These are phyloP conservation scores for Phaeosphaeria sp. DNA, from an alignment of 2,329 filamentous ascomycete species.

Conservation along the genomic window DNA sequence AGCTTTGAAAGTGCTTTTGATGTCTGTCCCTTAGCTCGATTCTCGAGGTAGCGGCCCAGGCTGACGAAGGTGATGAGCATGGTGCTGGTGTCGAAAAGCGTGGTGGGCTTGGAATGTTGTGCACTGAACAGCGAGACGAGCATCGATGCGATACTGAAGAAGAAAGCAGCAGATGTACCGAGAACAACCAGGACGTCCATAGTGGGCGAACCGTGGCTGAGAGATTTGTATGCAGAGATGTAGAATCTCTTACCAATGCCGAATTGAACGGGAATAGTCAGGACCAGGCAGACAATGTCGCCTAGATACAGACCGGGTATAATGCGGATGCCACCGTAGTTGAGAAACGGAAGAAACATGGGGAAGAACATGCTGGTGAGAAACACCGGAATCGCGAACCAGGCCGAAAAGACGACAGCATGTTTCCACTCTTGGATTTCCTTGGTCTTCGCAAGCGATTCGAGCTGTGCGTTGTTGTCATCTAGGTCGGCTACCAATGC, in stretches of 20 bases:
- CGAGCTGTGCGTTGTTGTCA: conserved; percentile 95
- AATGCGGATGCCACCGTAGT: conserved; percentile 75
- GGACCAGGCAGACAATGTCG: conserved; percentile 79
- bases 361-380: conserved; percentile 92
- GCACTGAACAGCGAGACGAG: conserved; percentile 75
- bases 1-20: conserved; percentile 90
- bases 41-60: conserved; percentile 89
- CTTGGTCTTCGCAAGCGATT: conserved; percentile 93
- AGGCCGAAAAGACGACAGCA: conserved; percentile 77
- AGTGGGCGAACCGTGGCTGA: conserved; percentile 89
- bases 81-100: conserved; percentile 95
- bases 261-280: conserved; percentile 95
- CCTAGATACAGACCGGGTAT: conserved; percentile 83
- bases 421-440: conserved; percentile 93
- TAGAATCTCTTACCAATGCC: conserved; percentile 96
- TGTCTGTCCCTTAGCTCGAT: conserved; percentile 93
- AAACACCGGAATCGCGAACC: conserved; percentile 89
- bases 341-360: conserved; percentile 77
- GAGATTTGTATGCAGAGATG: conserved; percentile 86
- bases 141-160: conserved; percentile 92
- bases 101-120: conserved; percentile 81
- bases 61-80: conserved; percentile 98
- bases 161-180: conserved; percentile 93
- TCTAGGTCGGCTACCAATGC: conserved; percentile 88
- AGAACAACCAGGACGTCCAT: conserved; percentile 98